A percentile compares a stretch with the other conserved stretches of the same genome.
phyloP scores from a whole-genome alignment of 2,329 filamentous ascomycete genomes.

The Hirsutella thompsonii region DNA sequence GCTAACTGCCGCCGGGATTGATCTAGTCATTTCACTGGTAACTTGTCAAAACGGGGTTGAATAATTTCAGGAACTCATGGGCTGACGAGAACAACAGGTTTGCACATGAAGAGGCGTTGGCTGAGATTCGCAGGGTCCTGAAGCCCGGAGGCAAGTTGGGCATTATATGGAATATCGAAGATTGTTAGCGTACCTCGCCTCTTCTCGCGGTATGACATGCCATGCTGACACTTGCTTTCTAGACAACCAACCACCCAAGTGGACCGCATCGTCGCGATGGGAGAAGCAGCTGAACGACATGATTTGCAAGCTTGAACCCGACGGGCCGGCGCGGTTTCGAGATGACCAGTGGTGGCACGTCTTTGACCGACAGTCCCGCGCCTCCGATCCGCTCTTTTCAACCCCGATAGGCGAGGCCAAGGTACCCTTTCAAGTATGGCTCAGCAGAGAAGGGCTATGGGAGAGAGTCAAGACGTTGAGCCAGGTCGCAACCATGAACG shows the following conservation, averaged over 20 bases:
- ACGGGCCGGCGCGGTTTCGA: constrained; percentile 52
- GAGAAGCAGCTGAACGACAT: constrained; percentile 49
- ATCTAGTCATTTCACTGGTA: constrained; percentile 41
- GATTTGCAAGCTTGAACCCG: constrained; percentile 34
- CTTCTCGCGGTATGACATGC: not conserved
- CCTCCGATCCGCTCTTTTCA: constrained; percentile 37
- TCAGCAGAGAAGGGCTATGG: constrained; percentile 49
- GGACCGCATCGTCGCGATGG: constrained; percentile 45
- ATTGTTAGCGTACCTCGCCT: constrained; percentile 38
- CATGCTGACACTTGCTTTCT: not conserved
- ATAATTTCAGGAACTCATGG: too few species aligned
- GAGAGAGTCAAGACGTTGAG: constrained; percentile 52
- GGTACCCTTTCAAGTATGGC: constrained; percentile 43
- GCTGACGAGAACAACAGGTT: too few species aligned
- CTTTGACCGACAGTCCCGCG: constrained; percentile 45
- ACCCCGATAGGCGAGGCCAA: constrained; percentile 46
- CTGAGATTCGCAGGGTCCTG: constrained; percentile 55
- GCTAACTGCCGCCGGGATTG: not conserved
- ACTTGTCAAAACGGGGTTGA: constrained; percentile 8
- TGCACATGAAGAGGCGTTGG: constrained; percentile 46
- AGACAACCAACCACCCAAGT: constrained; percentile 52
- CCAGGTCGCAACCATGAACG: constrained; percentile 49
- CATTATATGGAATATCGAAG: constrained; percentile 63
- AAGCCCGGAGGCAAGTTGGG: constrained; percentile 47
- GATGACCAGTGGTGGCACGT: constrained; percentile 49